Evolutionary conservation across 129 eudicot species (phyloP), one percentile per base, ranked within the genome.

Genomic region (Arctium lappa): DNA sequence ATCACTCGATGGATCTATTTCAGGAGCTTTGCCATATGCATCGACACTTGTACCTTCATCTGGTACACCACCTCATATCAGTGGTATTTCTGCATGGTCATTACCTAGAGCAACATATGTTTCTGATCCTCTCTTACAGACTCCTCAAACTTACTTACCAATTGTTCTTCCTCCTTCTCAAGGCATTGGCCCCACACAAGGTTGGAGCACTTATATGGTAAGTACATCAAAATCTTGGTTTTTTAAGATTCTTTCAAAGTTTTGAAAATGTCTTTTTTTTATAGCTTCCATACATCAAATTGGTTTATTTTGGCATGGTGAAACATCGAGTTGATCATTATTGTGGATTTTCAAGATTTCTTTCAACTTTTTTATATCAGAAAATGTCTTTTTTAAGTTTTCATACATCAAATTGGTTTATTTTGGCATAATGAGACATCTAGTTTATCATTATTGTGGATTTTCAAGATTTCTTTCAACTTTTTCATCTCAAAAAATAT

Each of bases 131-230:
- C 78, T 63, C 29, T 69, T 88, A 37, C 93, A 86, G 69, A 78
- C 83, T 75, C 87, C 86, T 29, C 97, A 89, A 74, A 83, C 88
- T 81, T 92, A 92, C 75, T 62, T 90, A 87, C 92, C 98, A 22
- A 32, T 86, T 74, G 29, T 86, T 42, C 50, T 88, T 76, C 86
- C 97, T 81, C 90, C 82, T 30, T 84, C 90, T 72, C 98, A 87
- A 81, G 89, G 89, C 75, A 74, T 86, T 60, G 82, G 68, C 13
- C 86, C 92, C 22, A 10, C 88, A 40, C 91, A 86, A 77, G 90
- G 89, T 46, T 94, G 98, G 98, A 92, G 73, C 72, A 79, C 90
- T 33, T 92, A 92, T 48, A 75, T 89, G 97, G 98, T 94, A 68
- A 80, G 92, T 82, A 27, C 68, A 8, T 40, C 46, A 39, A 30